Base-by-base conservation (phyloP, 345 rosid species). In the Geranium rotundifolium region DNA sequence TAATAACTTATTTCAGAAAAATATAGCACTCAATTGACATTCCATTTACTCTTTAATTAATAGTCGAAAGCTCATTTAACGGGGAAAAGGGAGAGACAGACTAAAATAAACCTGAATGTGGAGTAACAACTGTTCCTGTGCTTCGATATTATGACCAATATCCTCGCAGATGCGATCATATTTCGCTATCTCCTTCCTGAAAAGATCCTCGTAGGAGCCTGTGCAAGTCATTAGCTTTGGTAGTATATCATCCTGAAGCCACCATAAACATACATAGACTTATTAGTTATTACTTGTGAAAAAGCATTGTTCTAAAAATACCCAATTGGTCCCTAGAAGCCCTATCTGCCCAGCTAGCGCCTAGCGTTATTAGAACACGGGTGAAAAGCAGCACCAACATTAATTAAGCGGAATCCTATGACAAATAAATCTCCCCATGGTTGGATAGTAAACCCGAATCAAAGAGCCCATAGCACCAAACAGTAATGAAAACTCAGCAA, bases 121-220 rank as follows among this genome's bases (percentile, higher is more conserved):
- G 68, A 86, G 54, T 81, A 93, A 62, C 55, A 88, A 69, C 58
- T 88, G 97, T 65, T 86, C 99, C 78, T 93, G 99, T 67, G 90
- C 88, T 63, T 82, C 95, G 56, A 93, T 86, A 79, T 93, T 93
- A 66, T 85, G 95, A 56, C 95, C 76, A 69, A 93, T 86, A 50
- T 88, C 96, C 72, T 81, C 82, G 69, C 97, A 85, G 67, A 93
- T 82, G 37, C 58, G 86, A 72, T 88, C 88, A 81, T 93, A 93
- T 73, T 93, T 93, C 62, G 89, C 76, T 70, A 90, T 80, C 77
- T 93, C 99, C 80, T 88, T 93, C 79, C 84, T 84, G 76, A 93
- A 93, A 68, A 93, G 95, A 78, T 93, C 99, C 65, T 93, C 97
- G 65, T 79, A 82, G 23, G 96, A 88, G 66, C 99, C 96, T 0